phyloP scores from a whole-genome alignment of 2,329 filamentous ascomycete genomes.

The Stachybotrys echinatus region DNA sequence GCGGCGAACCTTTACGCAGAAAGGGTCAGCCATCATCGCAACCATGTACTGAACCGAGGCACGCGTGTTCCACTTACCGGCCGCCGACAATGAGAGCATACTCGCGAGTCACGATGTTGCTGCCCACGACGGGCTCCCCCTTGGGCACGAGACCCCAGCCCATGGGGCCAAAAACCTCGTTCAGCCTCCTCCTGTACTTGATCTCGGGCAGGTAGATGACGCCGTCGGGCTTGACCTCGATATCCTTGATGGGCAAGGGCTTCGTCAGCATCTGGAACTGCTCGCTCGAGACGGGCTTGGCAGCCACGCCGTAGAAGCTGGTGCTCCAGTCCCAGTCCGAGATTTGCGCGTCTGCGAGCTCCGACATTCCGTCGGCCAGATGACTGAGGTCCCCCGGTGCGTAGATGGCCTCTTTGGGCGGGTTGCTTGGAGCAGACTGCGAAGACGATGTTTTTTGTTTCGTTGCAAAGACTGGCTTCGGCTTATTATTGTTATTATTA shows the following conservation, averaged over 20 bases:
- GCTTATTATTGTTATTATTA: too few species aligned
- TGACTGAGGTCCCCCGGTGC: not conserved
- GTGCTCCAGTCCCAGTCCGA: slow-evolving; percentile 66
- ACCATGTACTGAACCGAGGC: not conserved
- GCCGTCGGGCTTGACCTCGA: slow-evolving; percentile 97
- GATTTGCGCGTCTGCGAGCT: not conserved
- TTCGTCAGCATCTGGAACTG: slow-evolving; percentile 63
- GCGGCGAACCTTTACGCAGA: slow-evolving; percentile 66
- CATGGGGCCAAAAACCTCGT: slow-evolving; percentile 87
- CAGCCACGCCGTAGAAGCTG: slow-evolving; percentile 76
- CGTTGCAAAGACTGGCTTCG: too few species aligned
- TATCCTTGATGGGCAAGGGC: slow-evolving; percentile 64
- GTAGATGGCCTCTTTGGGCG: slow-evolving; percentile 11
- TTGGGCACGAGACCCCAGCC: slow-evolving; percentile 92
- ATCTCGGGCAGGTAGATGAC: slow-evolving; percentile 97
- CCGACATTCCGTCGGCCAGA: not conserved
- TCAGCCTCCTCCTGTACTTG: slow-evolving; percentile 90
- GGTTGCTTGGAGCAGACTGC: too few species aligned
- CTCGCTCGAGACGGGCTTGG: slow-evolving; percentile 64
- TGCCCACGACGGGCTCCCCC: slow-evolving; percentile 79
- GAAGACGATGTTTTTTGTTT: too few species aligned
- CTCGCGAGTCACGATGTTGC: slow-evolving; percentile 77
- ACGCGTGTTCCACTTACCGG: slow-evolving; percentile 50
- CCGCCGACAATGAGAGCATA: slow-evolving; percentile 88
- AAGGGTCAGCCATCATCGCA: slow-evolving; percentile 1